Evolutionary conservation across 441 rosid species (phyloP), one percentile per base, ranked within the genome.

Genomic region (Erodium trifolium): DNA sequence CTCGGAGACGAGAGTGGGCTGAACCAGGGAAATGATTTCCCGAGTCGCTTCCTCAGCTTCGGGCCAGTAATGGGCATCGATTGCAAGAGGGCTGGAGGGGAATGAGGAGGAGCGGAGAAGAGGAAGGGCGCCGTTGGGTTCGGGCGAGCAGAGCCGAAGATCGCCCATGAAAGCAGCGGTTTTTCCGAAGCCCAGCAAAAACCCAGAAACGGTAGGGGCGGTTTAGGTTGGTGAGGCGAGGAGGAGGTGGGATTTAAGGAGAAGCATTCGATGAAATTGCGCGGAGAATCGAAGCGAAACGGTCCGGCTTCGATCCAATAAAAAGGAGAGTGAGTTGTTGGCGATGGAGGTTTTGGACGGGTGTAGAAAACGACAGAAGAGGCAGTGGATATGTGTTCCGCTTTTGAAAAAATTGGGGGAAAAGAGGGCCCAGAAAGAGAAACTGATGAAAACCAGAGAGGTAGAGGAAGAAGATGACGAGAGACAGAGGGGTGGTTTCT

Each of bases 1-100:
- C 79, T 88, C 93, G 2, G 96, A 90, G 12, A 82, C 86, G 65
- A 68, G 70, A 63, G 88, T 86, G 6, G 97, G 94, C 71, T 85
- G 97, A 60, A 89, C 90, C 79, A 77, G 82, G 19, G 85, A 81
- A 49, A 89, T 87, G 70, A 91, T 89, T 41, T 68, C 82, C 72
- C 78, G 81, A 7, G 92, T 82, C 27, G 85, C 83, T 72, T 79
- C 89, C 88, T 92, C 97, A 7, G 88, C 86, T 71, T 53, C 78
- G 64, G 16, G 77, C 91, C 88, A 87, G 72, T 73, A 78, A 82
- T 82, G 87, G 9, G 75, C 72, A 69, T 37, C 73, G 77, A 80
- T 78, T 67, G 34, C 78, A 70, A 79, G 65, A 23, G 69, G 85
- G 75, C 77, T 71, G 31, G 73, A 62, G 31, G 81, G 55, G 0